Evolutionary conservation across 352 stramenopile species (phyloP).

Genomic region (Phytophthora fragariae): DNA sequence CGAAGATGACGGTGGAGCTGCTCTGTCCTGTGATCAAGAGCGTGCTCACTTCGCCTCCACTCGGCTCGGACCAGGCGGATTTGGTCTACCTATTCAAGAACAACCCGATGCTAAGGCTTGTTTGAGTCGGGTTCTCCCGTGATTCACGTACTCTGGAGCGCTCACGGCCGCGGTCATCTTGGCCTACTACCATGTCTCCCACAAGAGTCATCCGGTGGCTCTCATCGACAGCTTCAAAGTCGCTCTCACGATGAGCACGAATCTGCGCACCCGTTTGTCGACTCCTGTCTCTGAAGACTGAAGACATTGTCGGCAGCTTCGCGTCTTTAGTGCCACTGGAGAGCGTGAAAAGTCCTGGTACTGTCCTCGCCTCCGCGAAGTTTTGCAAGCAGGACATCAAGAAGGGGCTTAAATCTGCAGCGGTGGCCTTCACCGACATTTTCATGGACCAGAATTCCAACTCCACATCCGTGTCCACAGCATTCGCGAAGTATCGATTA

Average conservation of each 20-base stretch:
- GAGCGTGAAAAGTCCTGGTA: slow-evolving; percentile 16
- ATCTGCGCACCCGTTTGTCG: slow-evolving; percentile 29
- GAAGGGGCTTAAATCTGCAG: slow-evolving; percentile 20
- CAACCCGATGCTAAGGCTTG: slow-evolving; percentile 35
- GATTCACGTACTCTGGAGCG: slow-evolving; percentile 40
- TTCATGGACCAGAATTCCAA: slow-evolving; percentile 42
- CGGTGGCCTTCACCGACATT: slow-evolving; percentile 31
- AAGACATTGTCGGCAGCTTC: slow-evolving; percentile 44
- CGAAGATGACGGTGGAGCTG: slow-evolving; percentile 29
- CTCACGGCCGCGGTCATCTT: slow-evolving; percentile 38
- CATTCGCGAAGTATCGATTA: slow-evolving; percentile 25
- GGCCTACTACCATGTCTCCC: slow-evolving; percentile 24
- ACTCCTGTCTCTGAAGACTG: slow-evolving; percentile 28
- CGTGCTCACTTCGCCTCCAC: slow-evolving; percentile 20
- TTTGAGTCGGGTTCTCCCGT: slow-evolving; percentile 37
- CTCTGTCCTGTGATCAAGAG: slow-evolving; percentile 25
- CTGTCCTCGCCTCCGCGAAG: slow-evolving; percentile 13
- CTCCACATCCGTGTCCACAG: slow-evolving; percentile 17
- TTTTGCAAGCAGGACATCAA: slow-evolving; percentile 45
- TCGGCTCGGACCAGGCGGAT: slow-evolving; percentile 29
- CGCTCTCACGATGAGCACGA: slow-evolving; percentile 33
- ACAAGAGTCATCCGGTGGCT: slow-evolving; percentile 16
- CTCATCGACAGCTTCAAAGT: slow-evolving; percentile 35
- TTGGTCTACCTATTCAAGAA: slow-evolving; percentile 37
- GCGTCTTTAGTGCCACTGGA: slow-evolving; percentile 29